Percentiles rank a stretch among this genome's conserved stretches.
These are phyloP conservation scores for Penicillium subrubescens DNA, from an alignment of 495 filamentous ascomycete genomes.

Conservation along the genomic window DNA sequence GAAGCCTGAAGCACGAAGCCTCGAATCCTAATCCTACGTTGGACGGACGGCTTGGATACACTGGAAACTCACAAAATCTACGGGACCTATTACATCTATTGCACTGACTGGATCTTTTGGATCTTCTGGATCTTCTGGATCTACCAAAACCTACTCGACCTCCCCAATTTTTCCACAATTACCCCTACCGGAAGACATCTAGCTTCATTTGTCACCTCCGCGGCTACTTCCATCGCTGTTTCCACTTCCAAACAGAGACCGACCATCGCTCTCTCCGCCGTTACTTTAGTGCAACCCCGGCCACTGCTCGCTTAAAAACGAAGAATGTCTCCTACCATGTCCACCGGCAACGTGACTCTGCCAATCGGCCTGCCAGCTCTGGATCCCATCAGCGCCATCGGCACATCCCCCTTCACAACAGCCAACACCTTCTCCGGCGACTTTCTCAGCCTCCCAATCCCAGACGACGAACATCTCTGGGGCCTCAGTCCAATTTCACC, in stretches of 20 bases:
- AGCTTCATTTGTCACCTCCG: background rate
- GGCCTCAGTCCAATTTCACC: conserved; percentile 36
- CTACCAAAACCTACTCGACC: background rate
- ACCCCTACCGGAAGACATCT: background rate
- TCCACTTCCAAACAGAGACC: background rate
- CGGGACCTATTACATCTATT: background rate
- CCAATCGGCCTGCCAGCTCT: conserved; percentile 13
- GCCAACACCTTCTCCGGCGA: conserved; percentile 32
- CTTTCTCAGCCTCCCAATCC: conserved; percentile 31
- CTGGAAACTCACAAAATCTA: background rate
- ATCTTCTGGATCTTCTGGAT: background rate
- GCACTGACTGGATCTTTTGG: background rate
- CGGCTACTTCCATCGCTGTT: background rate
- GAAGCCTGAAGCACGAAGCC: background rate
- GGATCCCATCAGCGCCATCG: conserved; percentile 16
- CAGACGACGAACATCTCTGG: conserved; percentile 41
- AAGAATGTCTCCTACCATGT: conserved; percentile 12
- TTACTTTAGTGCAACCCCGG: background rate
- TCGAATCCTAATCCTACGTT: background rate
- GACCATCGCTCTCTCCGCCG: background rate
- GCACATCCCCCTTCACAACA: conserved; percentile 25
- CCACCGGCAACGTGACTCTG: conserved; percentile 22
- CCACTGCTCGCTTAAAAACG: background rate
- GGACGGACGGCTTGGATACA: background rate
- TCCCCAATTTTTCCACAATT: background rate